These are phyloP conservation scores for Microthyrium microscopicum DNA, from an alignment of 2,329 filamentous ascomycete species.

Conservation along the genomic window DNA sequence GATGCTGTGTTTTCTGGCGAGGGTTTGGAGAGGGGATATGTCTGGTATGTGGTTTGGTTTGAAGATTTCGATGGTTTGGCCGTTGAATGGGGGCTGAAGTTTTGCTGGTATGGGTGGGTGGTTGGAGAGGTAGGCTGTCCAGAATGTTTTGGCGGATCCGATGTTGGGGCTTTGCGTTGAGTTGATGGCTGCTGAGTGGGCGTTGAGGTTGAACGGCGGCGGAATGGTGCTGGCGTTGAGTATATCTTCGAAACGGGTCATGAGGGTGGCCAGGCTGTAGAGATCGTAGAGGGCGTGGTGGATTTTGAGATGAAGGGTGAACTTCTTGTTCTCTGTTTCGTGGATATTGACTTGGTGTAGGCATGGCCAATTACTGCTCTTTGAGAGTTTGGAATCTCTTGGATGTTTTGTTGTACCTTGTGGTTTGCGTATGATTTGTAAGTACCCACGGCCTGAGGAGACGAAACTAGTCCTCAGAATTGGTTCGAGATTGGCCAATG, in stretches of 20 bases:
- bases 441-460: slow-evolving; percentile 24
- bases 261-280: slow-evolving; percentile 52
- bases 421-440: no score
- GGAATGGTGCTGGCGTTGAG: slow-evolving; percentile 8
- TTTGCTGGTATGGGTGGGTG: slow-evolving; percentile 6
- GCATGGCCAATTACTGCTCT: no score
- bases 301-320: slow-evolving; percentile 34
- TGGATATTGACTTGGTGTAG: no score
- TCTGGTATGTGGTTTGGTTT: slow-evolving; percentile 28
- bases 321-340: slow-evolving; percentile 16
- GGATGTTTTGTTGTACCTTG: no score
- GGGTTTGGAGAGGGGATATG: slow-evolving; percentile 4
- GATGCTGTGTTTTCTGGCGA: slow-evolving; percentile 37
- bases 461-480: slow-evolving; percentile 56
- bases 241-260: slow-evolving; percentile 32
- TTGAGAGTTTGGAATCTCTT: no score
- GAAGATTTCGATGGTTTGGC: slow-evolving; percentile 27
- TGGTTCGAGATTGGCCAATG: slow-evolving; percentile 36
- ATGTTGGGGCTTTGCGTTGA: no score
- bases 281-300: slow-evolving; percentile 86
- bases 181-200: no score
- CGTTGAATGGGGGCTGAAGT: slow-evolving; percentile 9
- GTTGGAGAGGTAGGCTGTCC: slow-evolving; percentile 28
- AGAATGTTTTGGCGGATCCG: slow-evolving; percentile 25
- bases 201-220: not conserved